phyloP scores from a whole-genome alignment of 1,284 basidiomycete genomes.

The Boletus semigastroideus region DNA sequence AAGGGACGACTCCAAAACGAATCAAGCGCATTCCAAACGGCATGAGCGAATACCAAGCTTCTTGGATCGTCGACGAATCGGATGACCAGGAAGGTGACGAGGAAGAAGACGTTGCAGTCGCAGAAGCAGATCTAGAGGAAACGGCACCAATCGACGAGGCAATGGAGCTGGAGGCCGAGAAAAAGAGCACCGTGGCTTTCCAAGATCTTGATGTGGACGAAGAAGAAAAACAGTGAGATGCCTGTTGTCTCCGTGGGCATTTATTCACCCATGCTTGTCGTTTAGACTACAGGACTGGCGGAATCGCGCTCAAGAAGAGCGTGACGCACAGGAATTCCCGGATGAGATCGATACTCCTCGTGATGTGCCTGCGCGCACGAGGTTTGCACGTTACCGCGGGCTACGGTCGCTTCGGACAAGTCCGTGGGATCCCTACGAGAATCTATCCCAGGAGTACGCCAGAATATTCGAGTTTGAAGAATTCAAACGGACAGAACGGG shows the following conservation, averaged over 20 bases:
- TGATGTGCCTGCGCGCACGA: slow-evolving; percentile 78
- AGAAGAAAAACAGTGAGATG: slow-evolving; percentile 76
- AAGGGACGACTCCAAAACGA: slow-evolving; percentile 70
- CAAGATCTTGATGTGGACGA: slow-evolving; percentile 81
- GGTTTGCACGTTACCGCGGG: slow-evolving; percentile 93
- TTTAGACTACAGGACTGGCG: slow-evolving; percentile 70
- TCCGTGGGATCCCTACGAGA: slow-evolving; percentile 98
- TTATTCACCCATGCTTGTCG: slow-evolving; percentile 6
- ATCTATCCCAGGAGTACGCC: slow-evolving; percentile 91
- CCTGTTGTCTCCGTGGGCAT: background rate
- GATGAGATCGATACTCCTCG: slow-evolving; percentile 98
- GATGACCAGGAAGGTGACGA: slow-evolving; percentile 61
- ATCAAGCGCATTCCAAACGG: slow-evolving; percentile 83
- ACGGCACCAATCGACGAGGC: slow-evolving; percentile 45
- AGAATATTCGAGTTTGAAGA: slow-evolving; percentile 98
- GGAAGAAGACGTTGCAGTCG: slow-evolving; percentile 43
- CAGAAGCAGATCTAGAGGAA: slow-evolving; percentile 40
- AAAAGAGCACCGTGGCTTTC: slow-evolving; percentile 54
- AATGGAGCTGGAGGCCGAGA: slow-evolving; percentile 62
- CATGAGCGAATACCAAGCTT: slow-evolving; percentile 91
- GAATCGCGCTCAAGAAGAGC: slow-evolving; percentile 65
- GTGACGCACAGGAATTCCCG: slow-evolving; percentile 84
- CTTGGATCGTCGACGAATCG: slow-evolving; percentile 87
- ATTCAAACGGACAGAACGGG: slow-evolving; percentile 82
- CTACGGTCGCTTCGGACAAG: slow-evolving; percentile 92